These are phyloP conservation scores for Raphidocelis subcapitata DNA, from an alignment of 139 green algal genomes.

Conservation along the genomic window DNA sequence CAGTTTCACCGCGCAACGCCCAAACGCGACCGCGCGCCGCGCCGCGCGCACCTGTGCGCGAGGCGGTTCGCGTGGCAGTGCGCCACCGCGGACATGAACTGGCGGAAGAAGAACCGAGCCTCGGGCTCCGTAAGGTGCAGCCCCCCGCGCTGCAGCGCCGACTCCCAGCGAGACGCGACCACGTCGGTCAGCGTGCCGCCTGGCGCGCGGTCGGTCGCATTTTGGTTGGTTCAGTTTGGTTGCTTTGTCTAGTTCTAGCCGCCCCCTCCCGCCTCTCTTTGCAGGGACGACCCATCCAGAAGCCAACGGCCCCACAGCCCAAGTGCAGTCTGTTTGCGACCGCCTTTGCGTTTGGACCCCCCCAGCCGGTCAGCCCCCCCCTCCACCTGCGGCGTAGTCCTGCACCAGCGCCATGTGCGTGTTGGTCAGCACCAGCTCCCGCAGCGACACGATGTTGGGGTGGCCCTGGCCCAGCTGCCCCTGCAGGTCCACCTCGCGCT, in stretches of 20 bases:
- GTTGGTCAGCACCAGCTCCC: conserved; percentile 62
- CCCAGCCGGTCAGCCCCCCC: conserved; percentile 12
- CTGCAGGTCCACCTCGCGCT: conserved; percentile 60
- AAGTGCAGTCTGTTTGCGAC: too few relatives aligned
- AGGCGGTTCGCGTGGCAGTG: conserved; percentile 80
- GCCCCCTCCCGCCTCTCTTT: too few relatives aligned
- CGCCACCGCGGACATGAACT: conserved; percentile 76
- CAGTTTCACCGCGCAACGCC: too few relatives aligned
- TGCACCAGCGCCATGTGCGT: conserved; percentile 67
- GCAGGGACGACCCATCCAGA: too few relatives aligned
- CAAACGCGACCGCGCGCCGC: too few relatives aligned
- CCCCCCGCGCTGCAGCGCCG: conserved; percentile 35
- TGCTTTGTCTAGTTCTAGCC: too few relatives aligned
- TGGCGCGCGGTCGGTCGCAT: too few relatives aligned
- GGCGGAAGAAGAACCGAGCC: conserved; percentile 77
- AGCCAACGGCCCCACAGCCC: too few relatives aligned
- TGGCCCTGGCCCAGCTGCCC: conserved; percentile 57
- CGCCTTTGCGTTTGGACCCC: too few relatives aligned
- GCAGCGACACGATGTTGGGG: conserved; percentile 50
- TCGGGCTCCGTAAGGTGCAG: conserved; percentile 79
- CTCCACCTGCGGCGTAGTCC: conserved; percentile 54
- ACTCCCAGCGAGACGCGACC: conserved; percentile 67
- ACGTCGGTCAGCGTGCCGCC: conserved; percentile 62
- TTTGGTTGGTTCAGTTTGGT: too few relatives aligned
- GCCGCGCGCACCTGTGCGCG: conserved; percentile 48